Percentiles rank a stretch among this genome's conserved stretches.
phyloP scores from a whole-genome alignment of 2,329 filamentous ascomycete genomes.

The Fusarium solani-melongenae region DNA sequence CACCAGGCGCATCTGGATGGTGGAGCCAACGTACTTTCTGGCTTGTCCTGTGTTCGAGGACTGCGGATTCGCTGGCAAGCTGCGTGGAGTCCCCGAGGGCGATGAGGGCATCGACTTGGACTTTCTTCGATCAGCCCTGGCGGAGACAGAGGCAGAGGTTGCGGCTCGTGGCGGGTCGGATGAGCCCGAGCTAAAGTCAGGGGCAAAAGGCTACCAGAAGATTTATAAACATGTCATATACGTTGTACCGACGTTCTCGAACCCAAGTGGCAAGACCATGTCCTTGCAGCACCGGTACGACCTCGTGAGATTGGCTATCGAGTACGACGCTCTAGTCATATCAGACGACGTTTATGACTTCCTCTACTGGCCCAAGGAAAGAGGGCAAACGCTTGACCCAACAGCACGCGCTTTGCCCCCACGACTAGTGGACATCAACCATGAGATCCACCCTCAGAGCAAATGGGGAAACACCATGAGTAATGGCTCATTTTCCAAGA shows the following conservation, averaged over 20 bases:
- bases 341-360: constrained; percentile 81
- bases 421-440: too few species aligned
- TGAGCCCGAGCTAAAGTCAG: too few species aligned
- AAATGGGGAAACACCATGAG: constrained; percentile 73
- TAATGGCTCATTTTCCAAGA: constrained; percentile 76
- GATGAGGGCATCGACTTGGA: constrained; percentile 45
- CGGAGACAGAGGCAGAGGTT: neutral
- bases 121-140: constrained; percentile 9
- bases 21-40: constrained; percentile 71
- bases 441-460: constrained; percentile 58
- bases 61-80: constrained; percentile 63
- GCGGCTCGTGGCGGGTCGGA: too few species aligned
- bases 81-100: constrained; percentile 70
- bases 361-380: constrained; percentile 64
- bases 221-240: constrained; percentile 77
- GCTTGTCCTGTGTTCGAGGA: constrained; percentile 72
- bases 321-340: constrained; percentile 73
- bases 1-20: constrained; percentile 71
- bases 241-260: constrained; percentile 75
- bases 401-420: too few species aligned
- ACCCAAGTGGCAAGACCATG: constrained; percentile 75
- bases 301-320: constrained; percentile 69
- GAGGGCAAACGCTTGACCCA: neutral
- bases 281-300: constrained; percentile 64
- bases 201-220: constrained; percentile 49